Conservation (phyloP, 176 grass and related monocot genomes). For the Melocanna baccifera region DNA sequence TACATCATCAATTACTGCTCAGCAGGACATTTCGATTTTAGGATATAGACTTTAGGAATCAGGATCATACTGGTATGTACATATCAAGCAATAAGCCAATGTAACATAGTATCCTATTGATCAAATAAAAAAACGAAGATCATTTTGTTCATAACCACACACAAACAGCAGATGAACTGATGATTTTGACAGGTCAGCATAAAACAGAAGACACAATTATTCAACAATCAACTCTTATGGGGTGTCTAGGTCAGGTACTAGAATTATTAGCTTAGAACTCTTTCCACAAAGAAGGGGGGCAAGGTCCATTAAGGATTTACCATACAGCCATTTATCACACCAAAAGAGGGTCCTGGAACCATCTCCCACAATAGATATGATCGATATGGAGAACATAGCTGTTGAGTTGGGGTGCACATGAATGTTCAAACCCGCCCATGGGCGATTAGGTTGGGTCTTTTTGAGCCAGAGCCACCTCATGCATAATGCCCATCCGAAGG, state of each 20-base stretch:
- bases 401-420: too few species aligned
- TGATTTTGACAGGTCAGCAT: background rate
- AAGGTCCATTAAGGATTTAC: too few species aligned
- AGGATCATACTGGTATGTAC: background rate
- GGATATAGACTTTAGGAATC: background rate
- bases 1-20: background rate
- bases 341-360: too few species aligned
- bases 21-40: background rate
- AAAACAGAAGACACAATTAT: background rate
- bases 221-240: background rate
- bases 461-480: too few species aligned
- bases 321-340: too few species aligned
- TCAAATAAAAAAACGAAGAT: background rate
- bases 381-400: too few species aligned
- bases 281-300: too few species aligned
- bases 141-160: background rate
- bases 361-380: too few species aligned
- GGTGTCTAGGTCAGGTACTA: background rate
- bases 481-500: too few species aligned
- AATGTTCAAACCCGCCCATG: too few species aligned
- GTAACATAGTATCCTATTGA: background rate
- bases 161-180: background rate
- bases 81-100: background rate
- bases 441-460: too few species aligned
- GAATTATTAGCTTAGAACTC: background rate